Evolutionary conservation across 2,329 filamentous ascomycete genomes (phyloP).

Genomic region (Talaromyces funiculosus): DNA sequence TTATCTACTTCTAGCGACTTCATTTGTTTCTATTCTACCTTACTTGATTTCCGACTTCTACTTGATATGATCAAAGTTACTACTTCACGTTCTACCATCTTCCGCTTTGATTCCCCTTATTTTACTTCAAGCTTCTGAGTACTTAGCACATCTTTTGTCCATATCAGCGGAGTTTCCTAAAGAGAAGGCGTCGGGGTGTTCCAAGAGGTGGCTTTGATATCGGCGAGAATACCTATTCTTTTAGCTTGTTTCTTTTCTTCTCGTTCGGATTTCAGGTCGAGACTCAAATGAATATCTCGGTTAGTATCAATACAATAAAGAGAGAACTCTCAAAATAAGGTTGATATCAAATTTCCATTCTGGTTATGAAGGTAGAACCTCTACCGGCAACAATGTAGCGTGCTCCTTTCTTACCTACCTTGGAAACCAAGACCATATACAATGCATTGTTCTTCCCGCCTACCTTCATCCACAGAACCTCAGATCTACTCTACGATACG

Average conservation of each 20-base stretch:
- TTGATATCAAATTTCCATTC: neutral
- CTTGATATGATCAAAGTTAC: neutral
- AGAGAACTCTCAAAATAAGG: neutral
- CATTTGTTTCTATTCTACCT: neutral
- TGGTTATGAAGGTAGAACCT: neutral
- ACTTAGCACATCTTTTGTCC: neutral
- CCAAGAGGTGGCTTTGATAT: neutral
- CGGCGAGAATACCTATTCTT: neutral
- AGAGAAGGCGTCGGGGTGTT: conserved; percentile 2
- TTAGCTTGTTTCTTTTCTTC: neutral
- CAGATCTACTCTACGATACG: neutral
- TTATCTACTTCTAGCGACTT: neutral
- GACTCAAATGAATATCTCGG: neutral
- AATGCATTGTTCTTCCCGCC: neutral
- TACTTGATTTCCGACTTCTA: neutral
- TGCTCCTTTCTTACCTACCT: neutral
- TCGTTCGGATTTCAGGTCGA: neutral
- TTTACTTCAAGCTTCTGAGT: too few species aligned
- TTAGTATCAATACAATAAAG: too few species aligned
- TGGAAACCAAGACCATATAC: neutral
- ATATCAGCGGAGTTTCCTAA: neutral
- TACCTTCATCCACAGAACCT: neutral
- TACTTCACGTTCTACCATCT: neutral
- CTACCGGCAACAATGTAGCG: neutral
- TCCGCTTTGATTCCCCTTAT: too few species aligned